Evolutionary conservation across 345 rosid species (phyloP).

Genomic region (Euphorbia lathyris): DNA sequence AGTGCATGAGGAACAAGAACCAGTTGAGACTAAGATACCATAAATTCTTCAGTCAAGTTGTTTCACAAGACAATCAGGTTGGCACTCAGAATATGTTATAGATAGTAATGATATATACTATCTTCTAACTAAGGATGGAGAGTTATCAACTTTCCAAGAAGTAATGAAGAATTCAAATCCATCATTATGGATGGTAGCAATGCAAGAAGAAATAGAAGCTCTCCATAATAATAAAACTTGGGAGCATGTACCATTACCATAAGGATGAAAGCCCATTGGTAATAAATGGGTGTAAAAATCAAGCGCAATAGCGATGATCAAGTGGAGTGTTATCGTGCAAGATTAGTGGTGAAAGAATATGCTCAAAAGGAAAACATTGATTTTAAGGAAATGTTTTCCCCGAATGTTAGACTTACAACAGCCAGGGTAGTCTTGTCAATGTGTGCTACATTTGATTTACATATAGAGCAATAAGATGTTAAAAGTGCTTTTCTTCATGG

Average conservation of each 20-base stretch:
- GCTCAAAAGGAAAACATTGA: neutral
- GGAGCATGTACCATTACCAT: neutral
- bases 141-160: neutral
- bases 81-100: conserved; percentile 1
- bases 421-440: neutral
- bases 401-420: neutral
- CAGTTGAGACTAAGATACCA: neutral
- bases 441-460: neutral
- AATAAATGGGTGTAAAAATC: neutral
- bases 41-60: neutral
- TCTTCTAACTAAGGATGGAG: conserved; percentile 1
- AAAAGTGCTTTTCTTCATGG: neutral
- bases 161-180: neutral
- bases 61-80: neutral
- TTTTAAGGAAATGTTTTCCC: neutral
- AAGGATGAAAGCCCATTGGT: neutral
- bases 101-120: neutral
- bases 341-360: neutral
- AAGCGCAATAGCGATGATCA: neutral
- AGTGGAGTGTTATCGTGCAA: neutral
- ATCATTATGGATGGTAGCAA: neutral
- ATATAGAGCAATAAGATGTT: neutral
- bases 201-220: neutral
- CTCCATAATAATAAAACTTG: neutral
- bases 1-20: neutral